A percentile compares a stretch with the other conserved stretches of the same genome.
These are phyloP conservation scores for Suhomyces choctaworum DNA, from an alignment of 1,139 yeast genomes.

Conservation along the genomic window DNA sequence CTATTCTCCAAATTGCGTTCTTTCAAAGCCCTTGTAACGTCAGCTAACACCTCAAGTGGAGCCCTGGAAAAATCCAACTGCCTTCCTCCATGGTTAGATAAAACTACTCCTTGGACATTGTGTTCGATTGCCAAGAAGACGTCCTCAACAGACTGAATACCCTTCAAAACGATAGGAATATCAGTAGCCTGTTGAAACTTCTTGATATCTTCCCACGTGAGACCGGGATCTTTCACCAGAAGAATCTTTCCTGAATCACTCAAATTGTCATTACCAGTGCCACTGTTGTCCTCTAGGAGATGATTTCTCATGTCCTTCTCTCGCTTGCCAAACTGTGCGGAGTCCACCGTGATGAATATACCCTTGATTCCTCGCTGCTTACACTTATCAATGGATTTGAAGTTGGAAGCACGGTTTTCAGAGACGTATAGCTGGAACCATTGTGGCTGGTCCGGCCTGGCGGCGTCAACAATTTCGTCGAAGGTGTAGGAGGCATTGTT, in stretches of 20 bases:
- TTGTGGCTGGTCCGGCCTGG: conserved; percentile 60
- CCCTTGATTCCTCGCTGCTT: conserved; percentile 77
- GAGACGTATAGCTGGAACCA: conserved; percentile 94
- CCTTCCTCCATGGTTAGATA: conserved; percentile 77
- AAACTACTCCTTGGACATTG: conserved; percentile 64
- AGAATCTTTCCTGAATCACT: conserved; percentile 85
- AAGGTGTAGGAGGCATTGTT: conserved; percentile 74
- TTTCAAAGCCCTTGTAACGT: conserved; percentile 56
- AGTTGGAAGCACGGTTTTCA: conserved; percentile 59
- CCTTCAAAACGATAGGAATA: conserved; percentile 68
- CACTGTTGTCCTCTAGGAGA: conserved; percentile 61
- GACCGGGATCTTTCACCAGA: conserved; percentile 75
- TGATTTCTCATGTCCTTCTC: conserved; percentile 62
- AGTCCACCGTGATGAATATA: conserved; percentile 85
- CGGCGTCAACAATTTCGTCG: conserved; percentile 64
- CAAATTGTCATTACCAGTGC: conserved; percentile 61
- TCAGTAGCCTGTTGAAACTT: conserved; percentile 58
- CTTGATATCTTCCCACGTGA: conserved; percentile 60
- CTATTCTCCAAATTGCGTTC: conserved; percentile 46
- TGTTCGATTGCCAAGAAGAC: conserved; percentile 61
- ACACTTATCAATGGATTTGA: conserved; percentile 63
- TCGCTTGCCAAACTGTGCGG: conserved; percentile 91
- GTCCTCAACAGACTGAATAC: conserved; percentile 71
- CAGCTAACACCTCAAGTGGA: conserved; percentile 68
- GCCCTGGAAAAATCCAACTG: conserved; percentile 69